Conservation (phyloP, 441 rosid species). For the Corymbia citriodora region DNA sequence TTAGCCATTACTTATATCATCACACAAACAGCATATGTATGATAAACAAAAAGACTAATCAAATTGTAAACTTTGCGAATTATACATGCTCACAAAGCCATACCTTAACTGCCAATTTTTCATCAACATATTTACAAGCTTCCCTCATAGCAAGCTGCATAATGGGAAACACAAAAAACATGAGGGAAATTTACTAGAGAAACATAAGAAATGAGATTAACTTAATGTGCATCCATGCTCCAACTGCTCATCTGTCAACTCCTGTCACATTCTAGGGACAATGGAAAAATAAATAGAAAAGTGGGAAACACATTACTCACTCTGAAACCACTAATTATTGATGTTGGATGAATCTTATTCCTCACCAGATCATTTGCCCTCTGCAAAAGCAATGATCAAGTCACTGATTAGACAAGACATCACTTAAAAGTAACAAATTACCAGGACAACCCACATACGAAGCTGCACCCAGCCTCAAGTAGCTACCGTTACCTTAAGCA, state of each 20-base stretch:
- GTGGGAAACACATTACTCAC: slow-evolving; percentile 29
- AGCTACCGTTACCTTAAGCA: slow-evolving; percentile 64
- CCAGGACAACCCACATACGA: neutral
- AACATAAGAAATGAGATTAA: neutral
- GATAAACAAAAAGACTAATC: neutral
- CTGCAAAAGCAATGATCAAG: slow-evolving; percentile 26
- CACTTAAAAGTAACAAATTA: neutral
- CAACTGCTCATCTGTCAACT: neutral
- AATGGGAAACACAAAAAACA: neutral
- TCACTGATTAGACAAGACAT: neutral
- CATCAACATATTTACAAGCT: slow-evolving; percentile 91
- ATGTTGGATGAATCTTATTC: slow-evolving; percentile 97
- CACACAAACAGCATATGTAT: neutral
- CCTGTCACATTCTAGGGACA: neutral
- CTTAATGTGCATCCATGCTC: neutral
- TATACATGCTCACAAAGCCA: slow-evolving; percentile 1
- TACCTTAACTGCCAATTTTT: slow-evolving; percentile 85
- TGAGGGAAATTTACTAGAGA: neutral
- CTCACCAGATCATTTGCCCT: slow-evolving; percentile 96
- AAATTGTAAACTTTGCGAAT: neutral
- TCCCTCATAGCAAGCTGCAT: slow-evolving; percentile 98
- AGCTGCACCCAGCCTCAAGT: neutral
- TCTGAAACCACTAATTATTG: slow-evolving; percentile 92
- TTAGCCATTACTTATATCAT: neutral
- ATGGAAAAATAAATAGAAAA: neutral